These are phyloP conservation scores for Botryobasidium botryosum DNA, from an alignment of 768 basidiomycete genomes.

Conservation along the genomic window DNA sequence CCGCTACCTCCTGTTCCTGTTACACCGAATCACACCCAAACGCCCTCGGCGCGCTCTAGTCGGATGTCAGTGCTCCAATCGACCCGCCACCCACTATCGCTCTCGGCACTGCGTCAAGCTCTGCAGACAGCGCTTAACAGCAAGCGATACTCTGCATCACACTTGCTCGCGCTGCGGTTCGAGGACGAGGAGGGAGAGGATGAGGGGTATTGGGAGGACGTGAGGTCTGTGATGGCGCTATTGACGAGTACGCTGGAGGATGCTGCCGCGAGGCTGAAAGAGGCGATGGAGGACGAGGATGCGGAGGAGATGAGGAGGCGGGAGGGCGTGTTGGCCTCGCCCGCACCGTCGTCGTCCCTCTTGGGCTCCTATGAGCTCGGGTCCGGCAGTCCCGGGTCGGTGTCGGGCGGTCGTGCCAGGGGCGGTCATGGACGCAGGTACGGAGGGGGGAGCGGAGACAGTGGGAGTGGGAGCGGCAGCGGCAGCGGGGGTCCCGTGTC, in stretches of 20 bases:
- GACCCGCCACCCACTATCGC: constrained; percentile 45
- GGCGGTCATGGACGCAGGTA: too few species aligned
- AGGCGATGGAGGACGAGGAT: constrained; percentile 32
- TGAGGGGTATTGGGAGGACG: constrained; percentile 73
- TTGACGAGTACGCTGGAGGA: constrained; percentile 52
- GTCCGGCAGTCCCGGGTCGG: background rate
- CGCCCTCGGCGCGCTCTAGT: too few species aligned
- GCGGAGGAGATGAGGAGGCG: background rate
- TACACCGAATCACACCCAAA: too few species aligned
- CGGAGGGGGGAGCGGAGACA: too few species aligned
- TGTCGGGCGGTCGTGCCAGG: background rate
- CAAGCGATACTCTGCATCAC: constrained; percentile 62
- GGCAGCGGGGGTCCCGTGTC: constrained; percentile 17
- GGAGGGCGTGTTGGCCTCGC: constrained; percentile 1
- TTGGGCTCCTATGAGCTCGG: background rate
- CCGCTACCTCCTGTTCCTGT: background rate
- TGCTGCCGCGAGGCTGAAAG: constrained; percentile 40
- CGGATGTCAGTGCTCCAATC: constrained; percentile 41
- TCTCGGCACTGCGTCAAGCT: constrained; percentile 41
- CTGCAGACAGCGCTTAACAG: constrained; percentile 52
- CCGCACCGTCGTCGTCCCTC: background rate
- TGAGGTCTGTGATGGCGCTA: constrained; percentile 53
- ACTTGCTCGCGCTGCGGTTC: constrained; percentile 66
- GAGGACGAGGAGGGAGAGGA: constrained; percentile 40
- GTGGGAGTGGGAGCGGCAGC: too few species aligned